Evolutionary conservation across 805 yeast species (phyloP).

Genomic region (Citeromyces nyonsensis): DNA sequence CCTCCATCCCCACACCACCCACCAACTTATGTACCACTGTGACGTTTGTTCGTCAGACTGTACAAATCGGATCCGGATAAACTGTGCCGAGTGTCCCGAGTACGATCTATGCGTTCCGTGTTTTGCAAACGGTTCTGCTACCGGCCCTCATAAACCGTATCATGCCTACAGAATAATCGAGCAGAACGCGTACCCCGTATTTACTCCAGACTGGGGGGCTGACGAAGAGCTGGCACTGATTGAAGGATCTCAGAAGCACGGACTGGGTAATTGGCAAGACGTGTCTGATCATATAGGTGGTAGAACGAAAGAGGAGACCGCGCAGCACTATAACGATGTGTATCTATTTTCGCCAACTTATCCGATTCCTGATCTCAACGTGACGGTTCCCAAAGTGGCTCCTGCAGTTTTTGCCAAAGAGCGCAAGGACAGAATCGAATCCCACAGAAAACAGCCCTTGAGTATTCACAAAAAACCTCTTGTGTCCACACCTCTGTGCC

Average conservation of each 20-base stretch:
- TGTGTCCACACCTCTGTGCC: constrained; percentile 91
- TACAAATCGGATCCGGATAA: constrained; percentile 77
- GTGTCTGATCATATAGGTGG: constrained; percentile 94
- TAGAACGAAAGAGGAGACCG: constrained; percentile 83
- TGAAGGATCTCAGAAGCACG: constrained; percentile 84
- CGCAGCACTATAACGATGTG: constrained; percentile 58
- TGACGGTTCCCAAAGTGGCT: constrained; percentile 44
- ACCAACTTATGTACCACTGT: constrained; percentile 81
- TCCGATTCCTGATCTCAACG: constrained; percentile 81
- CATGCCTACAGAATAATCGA: constrained; percentile 88
- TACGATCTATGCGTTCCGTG: constrained; percentile 98
- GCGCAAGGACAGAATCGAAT: constrained; percentile 60
- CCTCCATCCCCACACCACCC: constrained; percentile 6
- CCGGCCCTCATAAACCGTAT: constrained; percentile 85
- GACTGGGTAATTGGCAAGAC: constrained; percentile 96
- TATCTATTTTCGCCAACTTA: constrained; percentile 59
- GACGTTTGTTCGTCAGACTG: constrained; percentile 96
- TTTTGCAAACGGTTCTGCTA: constrained; percentile 67
- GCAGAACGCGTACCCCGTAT: constrained; percentile 88
- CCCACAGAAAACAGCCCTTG: constrained; percentile 52
- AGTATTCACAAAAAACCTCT: constrained; percentile 83
- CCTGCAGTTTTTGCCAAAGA: constrained; percentile 55
- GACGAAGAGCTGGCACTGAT: constrained; percentile 85
- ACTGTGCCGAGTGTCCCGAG: constrained; percentile 86
- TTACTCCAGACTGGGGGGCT: constrained; percentile 92